Base-by-base conservation (phyloP, 495 filamentous ascomycete genomes). In the Ramalina peruviana region DNA sequence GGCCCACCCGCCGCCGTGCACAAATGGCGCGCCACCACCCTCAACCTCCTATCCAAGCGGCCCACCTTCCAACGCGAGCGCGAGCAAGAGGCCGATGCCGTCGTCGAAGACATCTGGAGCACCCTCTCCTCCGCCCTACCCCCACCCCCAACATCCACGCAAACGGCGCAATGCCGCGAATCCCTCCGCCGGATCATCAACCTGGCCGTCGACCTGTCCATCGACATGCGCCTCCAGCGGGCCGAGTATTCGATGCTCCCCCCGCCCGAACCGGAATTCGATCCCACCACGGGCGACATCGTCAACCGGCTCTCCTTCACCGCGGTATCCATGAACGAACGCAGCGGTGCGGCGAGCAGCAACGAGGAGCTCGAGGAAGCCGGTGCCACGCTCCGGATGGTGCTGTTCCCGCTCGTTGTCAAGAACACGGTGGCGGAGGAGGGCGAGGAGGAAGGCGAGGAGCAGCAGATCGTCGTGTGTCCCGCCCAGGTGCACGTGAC, bases 241-340 rank as follows among this genome's bases (percentile, higher is more conserved):
- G 87, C 92, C 16, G 89, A 96, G 64, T 98, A 90, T 66, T 87
- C 92, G 65, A 96, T 98, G 89, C 80, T 94, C 6, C 90, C 90
- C 4, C 89, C 92, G 9, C 72, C 93, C n/a, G 86, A 88, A 55
- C 90, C 93, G 11, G 87, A 94, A 59, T 97, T 92, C 67, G 89
- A 97, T 65, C 83, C 80, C 54, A 83, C 87, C 53, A 48, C 25
- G 12, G 92, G 92, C 57, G 90, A 95, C 57, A 77, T 97, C 16
- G 73, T 74, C 30, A 83, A 81, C 37, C 84, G 87, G 40, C 82
- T 94, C 15, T 69, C 70, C 47, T 98, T 97, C 78, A 93, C 90
- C 60, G 84, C 89, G 0, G 72, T 78, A 9, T 71, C 89, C 43
- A 98, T 98, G 92, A 89, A 94, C 58, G 92, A 96, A 68, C 83